phyloP scores from a whole-genome alignment of 2,329 filamentous ascomycete genomes.

The Trichophyton equinum region DNA sequence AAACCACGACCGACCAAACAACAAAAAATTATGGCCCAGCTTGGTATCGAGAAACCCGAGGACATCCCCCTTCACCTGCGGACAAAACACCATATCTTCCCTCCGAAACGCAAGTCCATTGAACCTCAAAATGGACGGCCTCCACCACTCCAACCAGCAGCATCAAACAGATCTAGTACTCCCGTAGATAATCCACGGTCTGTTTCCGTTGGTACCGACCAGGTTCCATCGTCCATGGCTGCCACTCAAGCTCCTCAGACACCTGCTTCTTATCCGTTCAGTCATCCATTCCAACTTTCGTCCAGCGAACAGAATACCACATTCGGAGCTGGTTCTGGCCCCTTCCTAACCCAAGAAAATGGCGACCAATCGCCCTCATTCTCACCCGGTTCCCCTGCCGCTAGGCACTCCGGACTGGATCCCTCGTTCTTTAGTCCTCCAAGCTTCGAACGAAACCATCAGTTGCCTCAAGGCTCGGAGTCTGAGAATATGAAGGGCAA shows the following conservation, averaged over 20 bases:
- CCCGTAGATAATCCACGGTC: conserved; percentile 21
- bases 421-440: conserved; percentile 33
- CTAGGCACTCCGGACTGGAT: conserved; percentile 25
- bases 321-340: conserved; percentile 24
- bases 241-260: conserved; percentile 18
- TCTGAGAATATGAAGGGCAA: conserved; percentile 18
- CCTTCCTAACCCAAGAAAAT: conserved; percentile 26
- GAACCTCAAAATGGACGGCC: conserved; percentile 27
- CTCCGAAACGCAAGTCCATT: conserved; percentile 58
- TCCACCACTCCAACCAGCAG: conserved; percentile 21
- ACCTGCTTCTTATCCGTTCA: conserved; percentile 25
- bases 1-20: conserved; percentile 95
- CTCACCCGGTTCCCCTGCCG: conserved; percentile 28
- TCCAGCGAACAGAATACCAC: conserved; percentile 27
- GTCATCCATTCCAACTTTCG: conserved; percentile 28
- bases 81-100: conserved; percentile 56
- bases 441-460: conserved; percentile 25
- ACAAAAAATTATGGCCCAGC: conserved; percentile 81
- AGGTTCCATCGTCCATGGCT: conserved; percentile 19
- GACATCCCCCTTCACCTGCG: conserved; percentile 74
- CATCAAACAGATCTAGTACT: conserved; percentile 17
- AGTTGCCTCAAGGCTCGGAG: conserved; percentile 11
- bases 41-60: conserved; percentile 80
- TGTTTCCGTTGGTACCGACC: conserved; percentile 22
- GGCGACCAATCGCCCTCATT: conserved; percentile 27